Evolutionary conservation across 306 rosid species (phyloP).

Genomic region (Acacia crassicarpa): DNA sequence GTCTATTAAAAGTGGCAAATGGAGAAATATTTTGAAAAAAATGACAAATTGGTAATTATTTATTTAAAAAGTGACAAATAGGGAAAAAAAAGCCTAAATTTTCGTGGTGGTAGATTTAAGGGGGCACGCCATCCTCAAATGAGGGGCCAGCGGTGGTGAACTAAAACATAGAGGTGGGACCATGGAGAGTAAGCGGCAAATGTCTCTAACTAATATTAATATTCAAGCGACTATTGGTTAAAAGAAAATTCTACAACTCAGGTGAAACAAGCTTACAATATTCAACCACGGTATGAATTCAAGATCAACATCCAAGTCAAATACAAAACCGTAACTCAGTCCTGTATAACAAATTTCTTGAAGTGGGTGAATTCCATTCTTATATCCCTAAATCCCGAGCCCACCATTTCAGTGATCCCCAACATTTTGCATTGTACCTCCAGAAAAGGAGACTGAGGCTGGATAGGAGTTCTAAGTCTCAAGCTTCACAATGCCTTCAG

Average conservation of each 20-base stretch:
- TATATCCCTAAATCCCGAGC: constrained; percentile 12
- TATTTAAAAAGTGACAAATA: no score
- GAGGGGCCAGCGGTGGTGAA: neutral
- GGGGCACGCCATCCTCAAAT: neutral
- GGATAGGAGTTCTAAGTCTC: constrained; percentile 22
- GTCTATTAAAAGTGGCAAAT: no score
- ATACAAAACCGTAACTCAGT: constrained; percentile 4
- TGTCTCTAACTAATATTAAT: neutral
- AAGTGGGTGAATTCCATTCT: constrained; percentile 1
- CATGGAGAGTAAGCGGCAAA: neutral
- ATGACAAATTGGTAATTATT: no score
- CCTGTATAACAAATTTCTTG: neutral
- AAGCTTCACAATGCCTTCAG: constrained; percentile 35
- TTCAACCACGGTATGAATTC: neutral
- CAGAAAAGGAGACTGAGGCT: constrained; percentile 21
- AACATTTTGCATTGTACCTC: constrained; percentile 25
- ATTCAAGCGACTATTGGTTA: neutral
- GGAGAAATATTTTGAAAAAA: no score
- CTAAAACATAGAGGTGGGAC: neutral
- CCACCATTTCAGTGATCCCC: constrained; percentile 15
- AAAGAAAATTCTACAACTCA: neutral
- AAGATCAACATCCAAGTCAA: neutral
- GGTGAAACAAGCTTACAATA: neutral
- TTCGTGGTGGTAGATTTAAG: neutral
- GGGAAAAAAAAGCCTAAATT: neutral